Base-by-base conservation (phyloP, 257 asterid genomes). In the Forsythia viridissima region DNA sequence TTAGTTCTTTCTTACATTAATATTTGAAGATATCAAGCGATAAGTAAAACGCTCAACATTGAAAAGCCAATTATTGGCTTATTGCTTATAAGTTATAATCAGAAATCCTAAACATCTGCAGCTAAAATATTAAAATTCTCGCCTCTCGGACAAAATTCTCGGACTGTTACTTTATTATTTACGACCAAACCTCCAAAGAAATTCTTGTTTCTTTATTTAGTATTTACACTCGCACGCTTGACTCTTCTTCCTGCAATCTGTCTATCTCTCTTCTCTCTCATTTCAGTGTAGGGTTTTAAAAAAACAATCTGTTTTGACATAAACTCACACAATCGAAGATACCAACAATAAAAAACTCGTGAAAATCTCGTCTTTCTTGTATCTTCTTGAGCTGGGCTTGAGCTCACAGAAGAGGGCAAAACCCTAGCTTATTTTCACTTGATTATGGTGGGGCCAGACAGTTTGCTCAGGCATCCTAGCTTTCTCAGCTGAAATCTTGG, bases 161-260 rank as follows among this genome's bases (percentile, higher is more conserved):
- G 85, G 84, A 57, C 90, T 82, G 86, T 84, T 80, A 82, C 81
- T 83, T 87, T 84, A 75, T 66, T 68, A 73, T 79, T 85, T 81
- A 85, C 89, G 59, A 83, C 85, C 85, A 82, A 80, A 59, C 74
- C 75, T 21, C 59, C 36, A n/a, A 61, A 59, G 30, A 76, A 52
- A 48, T 70, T 69, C 71, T 9, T 6, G 1, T 67, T 76, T 40
- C 6, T 43, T 65, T 6, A 71, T 83, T 85, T 76, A 73, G 82
- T 84, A 78, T 80, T 88, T 86, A 74, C 76, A 85, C 65, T 78
- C 80, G 82, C 86, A 80, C 82, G 74, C 88, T 84, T 83, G 77
- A 80, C 91, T 85, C 88, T 86, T 73, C 79, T 77, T 77, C 73
- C 73, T 51, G 63, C 80, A 68, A 82, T 80, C 79, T 81, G 70